A percentile compares a stretch with the other conserved stretches of the same genome.
phyloP scores from a whole-genome alignment of 2,329 filamentous ascomycete species.

The Clonostachys rhizophaga region DNA sequence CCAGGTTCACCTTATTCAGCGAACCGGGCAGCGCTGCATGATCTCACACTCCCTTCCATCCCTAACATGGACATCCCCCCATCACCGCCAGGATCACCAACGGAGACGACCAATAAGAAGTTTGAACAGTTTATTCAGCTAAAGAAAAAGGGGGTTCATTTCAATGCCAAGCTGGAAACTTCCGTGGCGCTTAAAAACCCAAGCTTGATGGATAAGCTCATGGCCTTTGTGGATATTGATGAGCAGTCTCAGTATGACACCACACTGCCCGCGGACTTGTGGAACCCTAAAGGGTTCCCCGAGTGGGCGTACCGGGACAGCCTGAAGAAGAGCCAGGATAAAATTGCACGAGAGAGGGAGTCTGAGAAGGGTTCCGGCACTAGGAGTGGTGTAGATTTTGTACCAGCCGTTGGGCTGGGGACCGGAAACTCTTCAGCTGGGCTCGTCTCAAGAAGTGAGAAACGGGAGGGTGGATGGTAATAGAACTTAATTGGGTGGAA shows the following conservation, averaged over 20 bases:
- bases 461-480: constrained; percentile 26
- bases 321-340: constrained; percentile 43
- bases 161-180: constrained; percentile 68
- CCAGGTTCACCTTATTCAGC: constrained; percentile 63
- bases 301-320: constrained; percentile 45
- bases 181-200: constrained; percentile 69
- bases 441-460: constrained; percentile 18
- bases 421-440: constrained; percentile 12
- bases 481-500: constrained; percentile 4
- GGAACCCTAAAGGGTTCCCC: constrained; percentile 54
- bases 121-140: constrained; percentile 70
- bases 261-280: constrained; percentile 49
- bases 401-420: constrained; percentile 14
- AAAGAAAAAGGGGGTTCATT: constrained; percentile 74
- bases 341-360: constrained; percentile 36
- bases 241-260: constrained; percentile 60
- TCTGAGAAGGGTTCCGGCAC: constrained; percentile 34
- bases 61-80: constrained; percentile 72
- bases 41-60: constrained; percentile 68
- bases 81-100: constrained; percentile 62
- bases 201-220: constrained; percentile 64
- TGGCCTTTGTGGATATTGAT: constrained; percentile 56
- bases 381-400: constrained; percentile 43
- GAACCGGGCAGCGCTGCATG: constrained; percentile 59
- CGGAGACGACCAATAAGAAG: constrained; percentile 52